Percentiles rank a stretch among this genome's conserved stretches.
Conservation (phyloP, 73 alveolate genomes). For the Paramecium sonneborni region DNA sequence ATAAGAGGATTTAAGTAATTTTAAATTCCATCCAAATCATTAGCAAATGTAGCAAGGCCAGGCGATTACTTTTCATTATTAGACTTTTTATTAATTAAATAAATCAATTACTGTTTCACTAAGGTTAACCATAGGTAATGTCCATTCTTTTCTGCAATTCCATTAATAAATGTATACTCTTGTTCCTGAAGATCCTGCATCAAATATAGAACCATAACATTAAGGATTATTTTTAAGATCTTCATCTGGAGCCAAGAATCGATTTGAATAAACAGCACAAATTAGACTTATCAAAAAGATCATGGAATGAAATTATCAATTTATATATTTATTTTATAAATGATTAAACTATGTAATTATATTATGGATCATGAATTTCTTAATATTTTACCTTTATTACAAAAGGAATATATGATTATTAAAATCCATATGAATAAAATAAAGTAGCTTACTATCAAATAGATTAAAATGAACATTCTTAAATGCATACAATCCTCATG, state of each 20-base stretch:
- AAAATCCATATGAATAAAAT: background rate
- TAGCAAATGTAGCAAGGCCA: constrained; percentile 52
- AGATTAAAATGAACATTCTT: background rate
- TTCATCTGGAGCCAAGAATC: background rate
- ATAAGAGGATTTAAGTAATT: background rate
- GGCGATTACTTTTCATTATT: constrained; percentile 3
- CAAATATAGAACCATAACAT: constrained; percentile 64
- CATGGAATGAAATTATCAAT: background rate
- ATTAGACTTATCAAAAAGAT: background rate
- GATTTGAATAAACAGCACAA: background rate
- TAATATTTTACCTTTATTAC: background rate
- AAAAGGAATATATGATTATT: background rate
- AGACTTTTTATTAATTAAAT: background rate
- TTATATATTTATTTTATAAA: background rate
- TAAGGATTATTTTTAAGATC: background rate
- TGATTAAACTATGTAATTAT: background rate
- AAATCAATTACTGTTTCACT: background rate
- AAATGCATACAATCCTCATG: constrained; percentile 8
- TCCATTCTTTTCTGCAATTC: constrained; percentile 40
- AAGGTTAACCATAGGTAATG: background rate
- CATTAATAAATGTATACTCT: constrained; percentile 61
- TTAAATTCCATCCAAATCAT: constrained; percentile 25
- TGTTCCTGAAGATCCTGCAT: constrained; percentile 69
- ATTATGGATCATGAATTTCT: background rate
- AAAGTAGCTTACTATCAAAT: background rate